Conservation (phyloP, 1,284 basidiomycete genomes). For the Sporisorium graminicola region DNA sequence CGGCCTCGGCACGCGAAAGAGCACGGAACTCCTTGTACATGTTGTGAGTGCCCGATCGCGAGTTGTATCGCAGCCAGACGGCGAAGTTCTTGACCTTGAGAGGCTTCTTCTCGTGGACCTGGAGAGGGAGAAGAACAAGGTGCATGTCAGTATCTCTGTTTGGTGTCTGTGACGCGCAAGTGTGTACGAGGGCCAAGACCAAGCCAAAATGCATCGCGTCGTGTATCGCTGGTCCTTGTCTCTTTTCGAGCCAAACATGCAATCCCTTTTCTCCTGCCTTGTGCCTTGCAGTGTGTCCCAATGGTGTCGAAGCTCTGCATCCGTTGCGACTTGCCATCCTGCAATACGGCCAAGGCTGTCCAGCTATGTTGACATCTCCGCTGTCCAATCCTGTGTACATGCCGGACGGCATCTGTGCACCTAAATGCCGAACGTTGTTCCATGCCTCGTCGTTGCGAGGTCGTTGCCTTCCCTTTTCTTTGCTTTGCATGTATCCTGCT, state of each 20-base stretch:
- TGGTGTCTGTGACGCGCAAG: not conserved
- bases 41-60: slow-evolving; percentile 70
- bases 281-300: not conserved
- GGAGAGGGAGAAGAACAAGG: not conserved
- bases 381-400: too few relatives aligned
- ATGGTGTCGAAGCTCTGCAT: not conserved
- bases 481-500: not conserved
- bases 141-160: slow-evolving; percentile 18
- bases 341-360: too few relatives aligned
- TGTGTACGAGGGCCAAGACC: not conserved
- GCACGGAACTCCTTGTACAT: slow-evolving; percentile 94
- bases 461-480: not conserved
- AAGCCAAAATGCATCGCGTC: slow-evolving; percentile 2
- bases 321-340: too few relatives aligned
- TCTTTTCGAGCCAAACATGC: not conserved
- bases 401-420: not conserved
- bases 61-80: slow-evolving; percentile 96
- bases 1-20: slow-evolving; percentile 91
- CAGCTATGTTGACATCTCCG: too few relatives aligned
- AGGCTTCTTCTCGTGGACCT: slow-evolving; percentile 86
- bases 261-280: not conserved
- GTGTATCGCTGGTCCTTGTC: too few relatives aligned
- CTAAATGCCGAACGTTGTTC: not conserved
- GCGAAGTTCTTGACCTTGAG: slow-evolving; percentile 99
- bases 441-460: not conserved